Evolutionary conservation across 306 rosid species (phyloP).

Genomic region (Acacia melanoxylon): DNA sequence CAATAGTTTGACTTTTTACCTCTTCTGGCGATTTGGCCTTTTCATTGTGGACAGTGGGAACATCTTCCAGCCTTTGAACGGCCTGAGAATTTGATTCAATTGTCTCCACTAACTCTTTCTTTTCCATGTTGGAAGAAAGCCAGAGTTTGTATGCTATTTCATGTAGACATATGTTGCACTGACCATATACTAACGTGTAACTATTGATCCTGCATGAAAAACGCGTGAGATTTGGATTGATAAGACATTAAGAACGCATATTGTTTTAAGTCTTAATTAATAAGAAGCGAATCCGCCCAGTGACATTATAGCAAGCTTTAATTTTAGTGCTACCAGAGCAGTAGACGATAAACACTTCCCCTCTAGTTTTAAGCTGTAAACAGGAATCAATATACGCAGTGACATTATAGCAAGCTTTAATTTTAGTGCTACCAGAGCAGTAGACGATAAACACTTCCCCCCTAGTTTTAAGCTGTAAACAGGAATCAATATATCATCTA

Average conservation of each 20-base stretch:
- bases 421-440: background rate
- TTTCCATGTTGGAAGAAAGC: slow-evolving; percentile 44
- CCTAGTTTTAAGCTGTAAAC: background rate
- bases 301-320: background rate
- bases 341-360: background rate
- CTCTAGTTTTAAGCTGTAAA: background rate
- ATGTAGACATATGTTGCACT: slow-evolving; percentile 28
- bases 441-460: background rate
- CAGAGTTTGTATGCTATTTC: slow-evolving; percentile 21
- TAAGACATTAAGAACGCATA: slow-evolving; percentile 7
- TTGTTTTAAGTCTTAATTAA: background rate
- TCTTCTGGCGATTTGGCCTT: slow-evolving; percentile 33
- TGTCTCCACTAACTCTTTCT: slow-evolving; percentile 30
- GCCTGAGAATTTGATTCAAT: slow-evolving; percentile 31
- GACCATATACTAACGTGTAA: background rate
- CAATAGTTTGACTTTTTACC: background rate
- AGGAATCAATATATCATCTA: background rate
- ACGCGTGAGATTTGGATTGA: slow-evolving; percentile 24
- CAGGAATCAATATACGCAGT: background rate
- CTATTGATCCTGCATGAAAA: slow-evolving; percentile 23
- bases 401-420: background rate
- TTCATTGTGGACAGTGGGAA: slow-evolving; percentile 28
- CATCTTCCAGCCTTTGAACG: slow-evolving; percentile 35
- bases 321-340: background rate
- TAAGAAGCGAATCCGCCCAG: background rate